Evolutionary conservation across 352 stramenopile species (phyloP).

Genomic region (Halophytophthora polymorphica): DNA sequence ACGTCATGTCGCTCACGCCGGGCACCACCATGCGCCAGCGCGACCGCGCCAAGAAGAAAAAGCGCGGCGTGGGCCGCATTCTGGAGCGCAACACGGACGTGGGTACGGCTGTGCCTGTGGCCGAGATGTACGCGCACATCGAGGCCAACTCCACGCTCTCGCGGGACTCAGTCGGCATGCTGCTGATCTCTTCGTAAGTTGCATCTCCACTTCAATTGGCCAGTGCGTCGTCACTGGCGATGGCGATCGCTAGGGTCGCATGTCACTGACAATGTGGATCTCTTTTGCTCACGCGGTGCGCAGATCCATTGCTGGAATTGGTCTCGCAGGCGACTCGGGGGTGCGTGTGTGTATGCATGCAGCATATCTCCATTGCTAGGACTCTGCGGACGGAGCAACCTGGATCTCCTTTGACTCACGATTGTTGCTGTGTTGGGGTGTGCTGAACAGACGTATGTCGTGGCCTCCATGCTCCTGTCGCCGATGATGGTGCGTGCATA

Average conservation of each 20-base stretch:
- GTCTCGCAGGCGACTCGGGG: conserved; percentile 67
- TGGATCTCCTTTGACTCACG: neutral
- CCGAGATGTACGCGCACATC: conserved; percentile 86
- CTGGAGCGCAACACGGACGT: conserved; percentile 78
- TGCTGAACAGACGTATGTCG: conserved; percentile 65
- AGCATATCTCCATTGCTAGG: neutral
- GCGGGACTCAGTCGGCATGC: conserved; percentile 79
- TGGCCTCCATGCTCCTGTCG: conserved; percentile 86
- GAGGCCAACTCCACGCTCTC: conserved; percentile 81
- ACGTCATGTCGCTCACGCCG: conserved; percentile 86
- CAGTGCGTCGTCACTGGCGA: too few relatives aligned
- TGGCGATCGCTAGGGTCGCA: neutral
- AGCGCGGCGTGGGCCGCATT: conserved; percentile 61
- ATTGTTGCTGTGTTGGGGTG: neutral
- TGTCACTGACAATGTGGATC: conserved; percentile 1
- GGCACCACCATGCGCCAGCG: conserved; percentile 74
- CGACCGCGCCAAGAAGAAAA: conserved; percentile 44
- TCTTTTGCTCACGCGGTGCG: neutral
- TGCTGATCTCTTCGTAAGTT: conserved; percentile 81
- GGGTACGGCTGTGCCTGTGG: conserved; percentile 78
- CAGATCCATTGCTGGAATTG: conserved; percentile 78
- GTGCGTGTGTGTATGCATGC: conserved; percentile 21
- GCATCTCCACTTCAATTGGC: neutral
- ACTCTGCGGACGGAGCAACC: neutral
- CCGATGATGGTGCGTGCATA: conserved; percentile 67